Base-by-base conservation (phyloP, 1,139 yeast species). In the Saccharomyces uvarum region DNA sequence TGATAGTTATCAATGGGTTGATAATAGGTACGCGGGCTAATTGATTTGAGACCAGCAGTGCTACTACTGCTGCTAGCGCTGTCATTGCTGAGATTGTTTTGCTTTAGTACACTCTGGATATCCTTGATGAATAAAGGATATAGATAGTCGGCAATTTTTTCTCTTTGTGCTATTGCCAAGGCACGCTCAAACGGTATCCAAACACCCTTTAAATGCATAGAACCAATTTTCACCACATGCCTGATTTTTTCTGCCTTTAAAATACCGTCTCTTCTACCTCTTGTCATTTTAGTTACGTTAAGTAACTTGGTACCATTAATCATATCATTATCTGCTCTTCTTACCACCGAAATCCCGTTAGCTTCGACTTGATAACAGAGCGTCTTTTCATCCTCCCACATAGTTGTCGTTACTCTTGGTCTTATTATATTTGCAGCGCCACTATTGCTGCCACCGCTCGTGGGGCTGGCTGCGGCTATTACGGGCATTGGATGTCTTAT, bases 151-250 rank as follows among this genome's bases (percentile, higher is more conserved):
- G 86, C 93, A 59, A 90, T 89, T 49, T 88, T 86, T 71, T 90
- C 97, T 62, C 88, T 77, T 72, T 88, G 90, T 41, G 97, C 97
- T 83, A 90, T 86, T 31, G 88, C 90, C 54, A 88, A 76, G 1
- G 97, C 97, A 52, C 97, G 77, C 62, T 89, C 96, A 70, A 88
- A 88, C 0, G 97, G 97, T 61, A 90, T 89, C 97, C 97, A 90
- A 49, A 90, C 97, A 51, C 97, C 97, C 73, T 90, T 90, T 66
- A 90, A 77, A 69, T 89, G 96, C 97, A 90, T 90, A 21, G 95
- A 87, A n/a, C 97, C 97, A 61, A 90, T 88, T 72, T 90, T 90
- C 56, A 90, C 96, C 51, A 91, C 97, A 69, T 88, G 95, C 49
- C 97, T 77, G 47, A 83, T 82, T 69, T 88, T 87, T 70, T 90